Conservation (phyloP, 495 filamentous ascomycete genomes). For the Xylaria castorea region DNA sequence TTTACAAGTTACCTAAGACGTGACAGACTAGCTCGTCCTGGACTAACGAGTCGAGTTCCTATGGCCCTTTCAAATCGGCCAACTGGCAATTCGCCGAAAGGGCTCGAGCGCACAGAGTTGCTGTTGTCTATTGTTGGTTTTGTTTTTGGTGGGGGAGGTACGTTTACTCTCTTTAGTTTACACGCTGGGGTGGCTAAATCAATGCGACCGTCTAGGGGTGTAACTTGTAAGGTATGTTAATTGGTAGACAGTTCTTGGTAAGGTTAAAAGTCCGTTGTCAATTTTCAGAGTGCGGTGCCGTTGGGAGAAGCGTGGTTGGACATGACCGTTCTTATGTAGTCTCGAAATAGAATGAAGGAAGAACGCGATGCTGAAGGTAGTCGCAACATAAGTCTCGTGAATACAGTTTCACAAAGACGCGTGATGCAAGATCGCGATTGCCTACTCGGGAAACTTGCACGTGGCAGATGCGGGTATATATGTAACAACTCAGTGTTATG, state of each 20-base stretch:
- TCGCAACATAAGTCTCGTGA: constrained; percentile 35
- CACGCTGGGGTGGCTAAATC: background rate
- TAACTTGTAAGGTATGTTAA: background rate
- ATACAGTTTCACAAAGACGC: constrained; percentile 41
- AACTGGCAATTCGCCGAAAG: background rate
- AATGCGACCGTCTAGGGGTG: background rate
- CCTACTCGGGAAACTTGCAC: constrained; percentile 5
- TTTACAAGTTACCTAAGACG: background rate
- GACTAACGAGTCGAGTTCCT: background rate
- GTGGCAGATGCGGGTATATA: background rate
- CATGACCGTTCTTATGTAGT: constrained; percentile 9
- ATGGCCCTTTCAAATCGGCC: background rate
- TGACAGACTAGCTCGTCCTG: background rate
- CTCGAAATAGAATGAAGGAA: background rate
- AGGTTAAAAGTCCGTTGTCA: background rate
- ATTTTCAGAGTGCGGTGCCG: background rate
- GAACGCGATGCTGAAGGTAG: background rate
- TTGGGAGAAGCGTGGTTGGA: background rate
- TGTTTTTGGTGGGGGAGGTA: background rate
- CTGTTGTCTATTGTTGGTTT: background rate
- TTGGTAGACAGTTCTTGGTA: background rate
- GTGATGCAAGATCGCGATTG: constrained; percentile 42
- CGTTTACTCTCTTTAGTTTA: background rate
- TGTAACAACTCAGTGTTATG: background rate
- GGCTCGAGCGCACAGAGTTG: background rate